Evolutionary conservation across 345 rosid genomes (phyloP).

Genomic region (Leavenworthia alabamica): DNA sequence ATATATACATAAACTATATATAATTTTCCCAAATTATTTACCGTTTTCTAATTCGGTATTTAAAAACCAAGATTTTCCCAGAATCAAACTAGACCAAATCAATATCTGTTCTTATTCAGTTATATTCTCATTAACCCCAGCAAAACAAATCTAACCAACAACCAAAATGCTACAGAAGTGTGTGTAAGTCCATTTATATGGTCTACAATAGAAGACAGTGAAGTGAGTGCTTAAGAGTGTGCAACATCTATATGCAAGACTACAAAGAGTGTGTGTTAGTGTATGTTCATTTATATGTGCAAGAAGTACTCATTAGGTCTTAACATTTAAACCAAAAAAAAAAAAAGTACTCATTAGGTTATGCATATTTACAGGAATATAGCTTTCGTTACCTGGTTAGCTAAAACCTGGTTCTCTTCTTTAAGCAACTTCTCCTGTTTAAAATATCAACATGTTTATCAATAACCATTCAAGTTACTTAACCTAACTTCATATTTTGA

Average conservation of each 20-base stretch:
- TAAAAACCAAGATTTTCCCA: too few species aligned
- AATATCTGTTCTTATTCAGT: background rate
- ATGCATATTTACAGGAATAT: background rate
- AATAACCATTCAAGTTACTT: slow-evolving; percentile 1
- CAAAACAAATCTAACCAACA: too few species aligned
- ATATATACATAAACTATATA: too few species aligned
- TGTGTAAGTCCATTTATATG: too few species aligned
- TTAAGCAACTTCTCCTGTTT: slow-evolving; percentile 26
- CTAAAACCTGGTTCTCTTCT: slow-evolving; percentile 22
- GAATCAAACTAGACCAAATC: background rate
- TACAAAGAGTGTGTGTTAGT: background rate
- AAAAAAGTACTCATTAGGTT: too few species aligned
- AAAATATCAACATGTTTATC: slow-evolving; percentile 8
- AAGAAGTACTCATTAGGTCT: background rate
- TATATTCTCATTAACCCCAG: too few species aligned
- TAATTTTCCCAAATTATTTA: background rate
- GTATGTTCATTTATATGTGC: background rate
- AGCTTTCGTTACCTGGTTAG: slow-evolving; percentile 21
- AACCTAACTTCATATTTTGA: background rate
- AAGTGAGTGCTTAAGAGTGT: background rate
- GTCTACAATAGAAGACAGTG: too few species aligned
- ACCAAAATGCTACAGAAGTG: too few species aligned
- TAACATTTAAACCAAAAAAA: too few species aligned
- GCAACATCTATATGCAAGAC: background rate
- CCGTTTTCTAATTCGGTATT: background rate